Base-by-base conservation (phyloP, 139 green algal genomes). In the Coccomyxa sp. region DNA sequence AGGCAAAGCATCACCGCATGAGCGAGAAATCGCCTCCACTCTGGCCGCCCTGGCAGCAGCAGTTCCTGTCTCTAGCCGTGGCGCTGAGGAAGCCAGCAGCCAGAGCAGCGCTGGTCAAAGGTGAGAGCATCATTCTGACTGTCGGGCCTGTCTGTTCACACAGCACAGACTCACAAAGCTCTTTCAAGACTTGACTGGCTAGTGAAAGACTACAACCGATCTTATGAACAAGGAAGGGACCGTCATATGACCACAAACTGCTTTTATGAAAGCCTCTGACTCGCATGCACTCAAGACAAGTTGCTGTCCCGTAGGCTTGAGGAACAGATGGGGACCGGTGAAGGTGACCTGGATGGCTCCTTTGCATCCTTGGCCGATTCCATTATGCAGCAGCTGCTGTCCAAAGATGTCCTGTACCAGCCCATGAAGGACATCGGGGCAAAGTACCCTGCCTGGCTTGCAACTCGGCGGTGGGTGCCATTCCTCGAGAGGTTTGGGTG, bases 321-420 rank as follows among this genome's bases (percentile, higher is more conserved):
- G 58, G 30, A 23, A 58, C 23, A 28, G 83, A 51, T 51, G 38
- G 38, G 32, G 60, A 85, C 79, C 58, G 83, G 82, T 23, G 77
- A 76, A 12, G 81, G 79, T 75, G 89, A 60, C 21, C 78, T 68
- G 14, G 79, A 81, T 1, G 77, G 83, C 4, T 83, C 85, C 60
- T 87, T 95, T 83, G 84, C 88, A 58, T 84, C 90, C 63, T 88
- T 98, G 58, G 90, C 95, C 12, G 91, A 96, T 71, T 87, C 87
- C 68, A 91, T 98, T 76, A 95, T 98, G 92, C 91, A 93, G 60
- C 91, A 96, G 84, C 88, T 98, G 82, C 89, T 98, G 81, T 94
- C 90, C 83, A 97, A 97, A 87, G 94, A 98, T 11, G 93, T 98
- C 80, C 88, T 98, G 83, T 95, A 96, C 71, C 83, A 92, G 63